A percentile compares a stretch with the other conserved stretches of the same genome.
Conservation (phyloP, 2,329 filamentous ascomycete species). For the Alternaria consortialis region DNA sequence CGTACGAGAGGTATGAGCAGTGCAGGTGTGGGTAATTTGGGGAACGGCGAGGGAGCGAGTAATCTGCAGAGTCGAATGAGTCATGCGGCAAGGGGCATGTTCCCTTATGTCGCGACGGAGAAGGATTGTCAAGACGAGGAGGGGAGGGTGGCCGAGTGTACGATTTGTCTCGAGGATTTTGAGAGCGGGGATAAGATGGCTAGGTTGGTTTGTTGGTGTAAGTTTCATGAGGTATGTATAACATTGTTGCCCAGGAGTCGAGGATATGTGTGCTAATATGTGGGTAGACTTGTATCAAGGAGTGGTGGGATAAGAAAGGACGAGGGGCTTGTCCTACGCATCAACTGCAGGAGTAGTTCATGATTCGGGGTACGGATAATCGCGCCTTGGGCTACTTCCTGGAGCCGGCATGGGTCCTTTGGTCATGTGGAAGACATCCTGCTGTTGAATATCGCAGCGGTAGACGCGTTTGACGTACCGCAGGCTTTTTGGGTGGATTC, state of each 20-base stretch:
- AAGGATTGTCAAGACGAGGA: conserved; percentile 69
- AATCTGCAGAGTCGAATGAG: conserved; percentile 31
- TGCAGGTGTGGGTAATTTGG: conserved; percentile 16
- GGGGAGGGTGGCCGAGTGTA: conserved; percentile 63
- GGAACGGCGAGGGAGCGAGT: conserved; percentile 34
- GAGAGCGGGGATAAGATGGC: conserved; percentile 67
- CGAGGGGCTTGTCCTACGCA: conserved; percentile 68
- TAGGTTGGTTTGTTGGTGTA: conserved; percentile 69
- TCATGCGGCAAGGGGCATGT: conserved; percentile 53
- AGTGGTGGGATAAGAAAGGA: conserved; percentile 68
- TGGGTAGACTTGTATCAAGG: conserved; percentile 61
- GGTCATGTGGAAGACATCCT: not conserved
- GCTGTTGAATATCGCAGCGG: not conserved
- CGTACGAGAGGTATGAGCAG: conserved; percentile 47
- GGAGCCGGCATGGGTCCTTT: not conserved
- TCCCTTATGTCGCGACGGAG: conserved; percentile 66
- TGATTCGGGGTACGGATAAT: too few species aligned
- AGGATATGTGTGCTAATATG: not conserved
- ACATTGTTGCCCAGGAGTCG: too few species aligned
- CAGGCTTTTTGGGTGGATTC: not conserved
- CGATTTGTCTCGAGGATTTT: conserved; percentile 73
- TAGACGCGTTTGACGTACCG: not conserved
- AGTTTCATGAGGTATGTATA: conserved; percentile 64
- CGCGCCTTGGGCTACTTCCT: too few species aligned
- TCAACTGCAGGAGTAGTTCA: conserved; percentile 52